Conservation (phyloP, 129 eudicot genomes). For the Rutidosis leptorrhynchoides region DNA sequence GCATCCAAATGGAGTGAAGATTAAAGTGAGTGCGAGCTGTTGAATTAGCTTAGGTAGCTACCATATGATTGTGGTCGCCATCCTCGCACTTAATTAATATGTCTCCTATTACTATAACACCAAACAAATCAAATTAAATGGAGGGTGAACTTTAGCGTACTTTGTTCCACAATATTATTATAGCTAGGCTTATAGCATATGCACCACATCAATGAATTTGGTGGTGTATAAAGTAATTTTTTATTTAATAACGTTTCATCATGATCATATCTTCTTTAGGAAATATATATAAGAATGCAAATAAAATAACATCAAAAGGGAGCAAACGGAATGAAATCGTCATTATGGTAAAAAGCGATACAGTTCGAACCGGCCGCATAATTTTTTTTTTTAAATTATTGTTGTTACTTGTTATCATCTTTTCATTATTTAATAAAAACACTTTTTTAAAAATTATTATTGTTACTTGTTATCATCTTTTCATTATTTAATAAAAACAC, state of each 20-base stretch:
- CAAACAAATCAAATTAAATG: too few species aligned
- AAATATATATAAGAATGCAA: neutral
- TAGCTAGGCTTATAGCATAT: too few species aligned
- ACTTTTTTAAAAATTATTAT: neutral
- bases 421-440: neutral
- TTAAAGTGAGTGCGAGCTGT: neutral
- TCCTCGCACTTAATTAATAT: neutral
- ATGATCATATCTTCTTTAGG: too few species aligned
- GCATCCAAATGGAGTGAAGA: conserved; percentile 12
- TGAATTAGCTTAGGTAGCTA: neutral
- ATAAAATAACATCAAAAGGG: neutral
- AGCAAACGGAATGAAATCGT: conserved; percentile 18
- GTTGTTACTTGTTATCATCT: conserved; percentile 2
- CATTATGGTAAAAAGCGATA: conserved; percentile 20
- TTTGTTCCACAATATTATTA: too few species aligned
- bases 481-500: neutral
- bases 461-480: conserved; percentile 2
- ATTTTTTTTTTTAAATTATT: neutral
- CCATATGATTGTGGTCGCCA: neutral
- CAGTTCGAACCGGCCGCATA: conserved; percentile 27
- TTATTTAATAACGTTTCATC: too few species aligned
- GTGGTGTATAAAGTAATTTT: too few species aligned
- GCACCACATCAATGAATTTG: too few species aligned
- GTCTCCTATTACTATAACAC: neutral
- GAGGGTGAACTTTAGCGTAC: too few species aligned